Conservation (phyloP, 1,139 yeast genomes). For the Sugiyamaella paludigena region DNA sequence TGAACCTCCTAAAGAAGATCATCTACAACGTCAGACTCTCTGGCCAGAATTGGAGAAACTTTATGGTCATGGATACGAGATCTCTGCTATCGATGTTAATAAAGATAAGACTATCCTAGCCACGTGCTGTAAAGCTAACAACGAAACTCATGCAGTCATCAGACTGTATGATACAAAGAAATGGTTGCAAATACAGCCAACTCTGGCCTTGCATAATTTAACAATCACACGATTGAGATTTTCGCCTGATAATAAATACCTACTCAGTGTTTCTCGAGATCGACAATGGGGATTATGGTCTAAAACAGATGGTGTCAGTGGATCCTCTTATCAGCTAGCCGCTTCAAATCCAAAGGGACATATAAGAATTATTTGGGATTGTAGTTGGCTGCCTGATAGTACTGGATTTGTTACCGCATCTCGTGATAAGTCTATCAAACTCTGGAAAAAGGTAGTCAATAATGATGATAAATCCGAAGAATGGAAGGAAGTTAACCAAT, state of each 20-base stretch:
- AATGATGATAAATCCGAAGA: constrained; percentile 29
- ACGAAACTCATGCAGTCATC: constrained; percentile 78
- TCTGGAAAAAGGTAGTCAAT: constrained; percentile 67
- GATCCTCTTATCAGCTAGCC: constrained; percentile 43
- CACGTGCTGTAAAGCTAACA: constrained; percentile 89
- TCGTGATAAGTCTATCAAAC: constrained; percentile 74
- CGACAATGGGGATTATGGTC: constrained; percentile 81
- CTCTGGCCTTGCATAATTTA: constrained; percentile 64
- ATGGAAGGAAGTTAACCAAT: constrained; percentile 25
- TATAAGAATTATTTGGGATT: constrained; percentile 91
- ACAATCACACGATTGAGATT: constrained; percentile 83
- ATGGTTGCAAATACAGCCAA: constrained; percentile 58
- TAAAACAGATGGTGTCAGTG: constrained; percentile 39
- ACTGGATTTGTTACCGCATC: constrained; percentile 71
- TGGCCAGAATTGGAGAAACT: constrained; percentile 95
- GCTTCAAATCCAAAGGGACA: constrained; percentile 68
- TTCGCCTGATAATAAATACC: constrained; percentile 64
- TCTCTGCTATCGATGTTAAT: constrained; percentile 72
- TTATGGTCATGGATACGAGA: constrained; percentile 97
- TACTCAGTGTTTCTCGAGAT: constrained; percentile 87
- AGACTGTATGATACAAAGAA: constrained; percentile 64
- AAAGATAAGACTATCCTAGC: constrained; percentile 68
- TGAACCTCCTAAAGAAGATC: constrained; percentile 81
- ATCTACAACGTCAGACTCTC: constrained; percentile 83
- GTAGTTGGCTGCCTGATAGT: constrained; percentile 57